Percentiles rank a stretch among this genome's conserved stretches.
Conservation (phyloP, 2,329 filamentous ascomycete species). For the Huntiella decipiens region DNA sequence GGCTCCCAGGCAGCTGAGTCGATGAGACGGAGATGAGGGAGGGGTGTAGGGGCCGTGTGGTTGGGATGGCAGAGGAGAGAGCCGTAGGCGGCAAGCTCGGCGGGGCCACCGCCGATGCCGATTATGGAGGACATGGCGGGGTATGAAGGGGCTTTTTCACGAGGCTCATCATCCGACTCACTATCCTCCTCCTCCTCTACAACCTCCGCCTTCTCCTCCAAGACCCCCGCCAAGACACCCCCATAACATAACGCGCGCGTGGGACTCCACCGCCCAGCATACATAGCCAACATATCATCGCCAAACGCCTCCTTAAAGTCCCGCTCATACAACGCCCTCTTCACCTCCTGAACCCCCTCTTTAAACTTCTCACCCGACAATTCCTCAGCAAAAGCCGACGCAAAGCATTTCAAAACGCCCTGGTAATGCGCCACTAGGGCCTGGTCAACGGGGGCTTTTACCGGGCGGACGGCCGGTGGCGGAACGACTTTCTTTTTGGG, state of each 20-base stretch:
- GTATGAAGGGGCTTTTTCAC: background rate
- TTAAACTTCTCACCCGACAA: constrained; percentile 29
- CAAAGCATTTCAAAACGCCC: constrained; percentile 50
- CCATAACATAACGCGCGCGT: constrained; percentile 67
- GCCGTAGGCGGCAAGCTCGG: constrained; percentile 39
- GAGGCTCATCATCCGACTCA: background rate
- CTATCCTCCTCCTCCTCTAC: background rate
- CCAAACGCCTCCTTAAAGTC: constrained; percentile 72
- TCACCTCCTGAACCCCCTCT: constrained; percentile 56
- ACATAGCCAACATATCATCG: constrained; percentile 54
- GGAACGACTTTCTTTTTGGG: constrained; percentile 8
- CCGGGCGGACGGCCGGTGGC: background rate
- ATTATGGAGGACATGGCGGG: constrained; percentile 21
- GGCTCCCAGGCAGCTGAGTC: constrained; percentile 65
- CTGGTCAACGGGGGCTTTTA: constrained; percentile 3
- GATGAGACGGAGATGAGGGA: constrained; percentile 38
- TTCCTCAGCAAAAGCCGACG: constrained; percentile 36
- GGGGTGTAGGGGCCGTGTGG: constrained; percentile 14
- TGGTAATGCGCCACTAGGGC: constrained; percentile 7
- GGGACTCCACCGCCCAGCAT: constrained; percentile 81
- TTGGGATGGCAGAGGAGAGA: constrained; percentile 17
- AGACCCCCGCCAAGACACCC: constrained; percentile 24
- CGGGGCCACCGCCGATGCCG: constrained; percentile 37
- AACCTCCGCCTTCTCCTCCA: background rate
- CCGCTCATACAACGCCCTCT: constrained; percentile 66